Percentiles rank a stretch among this genome's conserved stretches.
These are phyloP conservation scores for Chytriomyces sp. DNA, from an alignment of 192 early-diverging fungal genomes.

Conservation along the genomic window DNA sequence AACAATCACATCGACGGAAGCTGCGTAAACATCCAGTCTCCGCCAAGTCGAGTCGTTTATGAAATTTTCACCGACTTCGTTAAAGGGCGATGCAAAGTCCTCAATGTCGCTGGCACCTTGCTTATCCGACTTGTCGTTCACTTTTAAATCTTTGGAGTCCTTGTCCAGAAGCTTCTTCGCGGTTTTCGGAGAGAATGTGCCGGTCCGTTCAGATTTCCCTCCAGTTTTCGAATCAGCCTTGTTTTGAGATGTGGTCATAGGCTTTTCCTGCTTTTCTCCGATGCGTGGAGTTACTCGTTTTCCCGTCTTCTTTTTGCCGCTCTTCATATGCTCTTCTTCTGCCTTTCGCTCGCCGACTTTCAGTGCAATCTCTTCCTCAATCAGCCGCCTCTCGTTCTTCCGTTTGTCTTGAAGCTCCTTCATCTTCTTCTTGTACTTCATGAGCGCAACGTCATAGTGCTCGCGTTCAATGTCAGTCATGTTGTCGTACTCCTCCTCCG, in stretches of 20 bases:
- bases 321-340: slow-evolving; percentile 53
- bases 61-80: slow-evolving; percentile 47
- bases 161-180: slow-evolving; percentile 33
- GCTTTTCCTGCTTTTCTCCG: slow-evolving; percentile 42
- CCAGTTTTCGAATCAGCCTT: slow-evolving; percentile 32
- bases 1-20: slow-evolving; percentile 43
- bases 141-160: slow-evolving; percentile 17
- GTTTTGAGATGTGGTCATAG: slow-evolving; percentile 36
- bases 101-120: slow-evolving; percentile 27
- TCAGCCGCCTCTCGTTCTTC: slow-evolving; percentile 50
- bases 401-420: slow-evolving; percentile 58
- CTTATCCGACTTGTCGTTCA: slow-evolving; percentile 36
- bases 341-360: slow-evolving; percentile 55
- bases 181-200: slow-evolving; percentile 47
- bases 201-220: slow-evolving; percentile 29
- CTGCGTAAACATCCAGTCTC: slow-evolving; percentile 44
- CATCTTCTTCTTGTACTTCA: slow-evolving; percentile 48
- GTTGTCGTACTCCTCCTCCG: slow-evolving; percentile 64
- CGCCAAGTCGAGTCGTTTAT: slow-evolving; percentile 49
- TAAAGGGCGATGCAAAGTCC: slow-evolving; percentile 41
- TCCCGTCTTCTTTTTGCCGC: slow-evolving; percentile 41
- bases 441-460: slow-evolving; percentile 52
- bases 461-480: slow-evolving; percentile 53
- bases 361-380: slow-evolving; percentile 58
- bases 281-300: slow-evolving; percentile 34